A percentile compares a stretch with the other conserved stretches of the same genome.
These are phyloP conservation scores for Phytophthora pisi DNA, from an alignment of 352 stramenopile genomes.

Conservation along the genomic window DNA sequence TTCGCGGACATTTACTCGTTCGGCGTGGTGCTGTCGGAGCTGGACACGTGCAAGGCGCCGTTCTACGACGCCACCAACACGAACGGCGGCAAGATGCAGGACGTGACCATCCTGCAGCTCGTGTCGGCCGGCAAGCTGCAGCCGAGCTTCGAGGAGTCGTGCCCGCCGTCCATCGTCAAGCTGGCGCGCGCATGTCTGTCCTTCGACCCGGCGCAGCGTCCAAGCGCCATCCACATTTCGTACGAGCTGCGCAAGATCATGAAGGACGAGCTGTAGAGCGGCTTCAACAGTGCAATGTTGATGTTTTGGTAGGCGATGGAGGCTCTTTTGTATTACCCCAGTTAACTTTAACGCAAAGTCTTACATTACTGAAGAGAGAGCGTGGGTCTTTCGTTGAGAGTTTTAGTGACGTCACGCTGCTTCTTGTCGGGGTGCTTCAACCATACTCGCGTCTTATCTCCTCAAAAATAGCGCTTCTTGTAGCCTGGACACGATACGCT, in stretches of 20 bases:
- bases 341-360: conserved; percentile 21
- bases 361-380: conserved; percentile 16
- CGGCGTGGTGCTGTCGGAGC: conserved; percentile 60
- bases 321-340: conserved; percentile 33
- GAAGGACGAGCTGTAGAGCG: conserved; percentile 63
- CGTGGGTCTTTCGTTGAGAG: neutral
- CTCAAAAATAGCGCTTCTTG: conserved; percentile 13
- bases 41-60: conserved; percentile 70
- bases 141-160: conserved; percentile 59
- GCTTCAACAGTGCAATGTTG: neutral
- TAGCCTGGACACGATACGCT: neutral
- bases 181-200: conserved; percentile 64
- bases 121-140: conserved; percentile 75
- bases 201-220: conserved; percentile 68
- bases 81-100: conserved; percentile 65
- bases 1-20: conserved; percentile 66
- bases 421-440: neutral
- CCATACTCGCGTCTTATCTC: conserved; percentile 14
- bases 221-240: conserved; percentile 77
- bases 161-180: conserved; percentile 59
- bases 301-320: conserved; percentile 17
- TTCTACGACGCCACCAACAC: conserved; percentile 69
- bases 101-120: conserved; percentile 65
- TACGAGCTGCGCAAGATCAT: conserved; percentile 84
- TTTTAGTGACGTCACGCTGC: conserved; percentile 1